Evolutionary conservation across 371 early-diverging fungal species (phyloP).

Genomic region (Parasitella parasitica): DNA sequence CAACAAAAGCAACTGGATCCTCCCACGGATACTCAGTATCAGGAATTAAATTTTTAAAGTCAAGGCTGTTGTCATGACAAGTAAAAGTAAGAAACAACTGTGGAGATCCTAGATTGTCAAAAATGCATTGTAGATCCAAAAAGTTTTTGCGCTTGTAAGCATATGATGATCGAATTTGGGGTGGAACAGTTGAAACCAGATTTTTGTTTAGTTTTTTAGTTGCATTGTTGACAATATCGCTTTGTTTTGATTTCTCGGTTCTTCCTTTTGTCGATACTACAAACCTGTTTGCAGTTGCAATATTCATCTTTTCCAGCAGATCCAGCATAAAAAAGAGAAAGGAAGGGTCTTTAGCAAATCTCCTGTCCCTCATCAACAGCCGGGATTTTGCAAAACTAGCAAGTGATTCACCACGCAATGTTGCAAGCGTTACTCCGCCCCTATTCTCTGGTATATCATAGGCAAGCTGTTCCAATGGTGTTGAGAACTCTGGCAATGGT

Average conservation of each 20-base stretch:
- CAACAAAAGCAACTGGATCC: not conserved
- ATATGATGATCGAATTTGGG: not conserved
- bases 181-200: not conserved
- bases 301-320: not conserved
- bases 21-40: not conserved
- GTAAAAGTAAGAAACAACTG: conserved; percentile 9
- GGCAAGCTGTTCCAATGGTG: too few relatives aligned
- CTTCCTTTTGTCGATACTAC: not conserved
- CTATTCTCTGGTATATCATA: too few relatives aligned
- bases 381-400: too few relatives aligned
- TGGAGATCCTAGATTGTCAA: not conserved
- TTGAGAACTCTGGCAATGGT: too few relatives aligned
- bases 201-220: not conserved
- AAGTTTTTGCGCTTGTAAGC: conserved; percentile 1
- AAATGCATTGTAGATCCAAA: not conserved
- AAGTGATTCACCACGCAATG: too few relatives aligned
- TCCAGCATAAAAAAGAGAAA: not conserved
- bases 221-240: not conserved
- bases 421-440: too few relatives aligned
- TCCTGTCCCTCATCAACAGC: too few relatives aligned
- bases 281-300: not conserved
- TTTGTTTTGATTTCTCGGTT: not conserved
- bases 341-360: conserved; percentile 2
- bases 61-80: not conserved
- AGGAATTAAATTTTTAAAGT: not conserved